Percentiles rank a stretch among this genome's conserved stretches.
Conservation (phyloP, 2,329 filamentous ascomycete genomes). For the Exophiala xenobiotica region DNA sequence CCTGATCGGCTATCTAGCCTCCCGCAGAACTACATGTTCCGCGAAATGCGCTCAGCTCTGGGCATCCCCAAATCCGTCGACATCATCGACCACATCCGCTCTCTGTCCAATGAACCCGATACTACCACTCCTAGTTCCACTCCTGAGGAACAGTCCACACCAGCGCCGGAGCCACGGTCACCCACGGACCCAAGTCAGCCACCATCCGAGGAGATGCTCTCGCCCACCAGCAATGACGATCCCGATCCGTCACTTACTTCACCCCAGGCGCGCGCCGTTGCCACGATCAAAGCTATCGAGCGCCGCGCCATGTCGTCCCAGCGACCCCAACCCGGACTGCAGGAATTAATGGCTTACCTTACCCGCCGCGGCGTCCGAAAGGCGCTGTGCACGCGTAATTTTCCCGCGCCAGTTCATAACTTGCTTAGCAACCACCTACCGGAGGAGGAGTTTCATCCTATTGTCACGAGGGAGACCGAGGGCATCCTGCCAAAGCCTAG, state of each 20-base stretch:
- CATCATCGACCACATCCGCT: slow-evolving; percentile 85
- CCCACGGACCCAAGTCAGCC: slow-evolving; percentile 10
- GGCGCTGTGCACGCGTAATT: slow-evolving; percentile 92
- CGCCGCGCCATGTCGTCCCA: slow-evolving; percentile 76
- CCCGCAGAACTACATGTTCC: slow-evolving; percentile 95
- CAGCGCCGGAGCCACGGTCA: slow-evolving; percentile 7
- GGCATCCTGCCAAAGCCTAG: slow-evolving; percentile 29
- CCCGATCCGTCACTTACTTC: slow-evolving; percentile 23
- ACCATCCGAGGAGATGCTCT: slow-evolving; percentile 12
- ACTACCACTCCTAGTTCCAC: too few relatives aligned
- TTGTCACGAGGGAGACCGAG: slow-evolving; percentile 30
- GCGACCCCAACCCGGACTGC: slow-evolving; percentile 76
- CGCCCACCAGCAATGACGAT: slow-evolving; percentile 19
- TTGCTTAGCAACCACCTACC: slow-evolving; percentile 32
- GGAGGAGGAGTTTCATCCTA: slow-evolving; percentile 25
- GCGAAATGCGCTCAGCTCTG: slow-evolving; percentile 74
- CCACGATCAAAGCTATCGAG: slow-evolving; percentile 76
- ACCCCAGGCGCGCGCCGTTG: slow-evolving; percentile 56
- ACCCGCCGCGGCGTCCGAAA: slow-evolving; percentile 63
- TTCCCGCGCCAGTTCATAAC: slow-evolving; percentile 59
- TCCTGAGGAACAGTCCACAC: slow-evolving; percentile 36
- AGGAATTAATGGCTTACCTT: slow-evolving; percentile 77
- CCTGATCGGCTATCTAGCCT: slow-evolving; percentile 53
- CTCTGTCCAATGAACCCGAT: slow-evolving; percentile 58
- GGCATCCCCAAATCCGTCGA: slow-evolving; percentile 71